These are phyloP conservation scores for Aspergillus pseudoglaucus DNA, from an alignment of 2,329 filamentous ascomycete genomes.

Conservation along the genomic window DNA sequence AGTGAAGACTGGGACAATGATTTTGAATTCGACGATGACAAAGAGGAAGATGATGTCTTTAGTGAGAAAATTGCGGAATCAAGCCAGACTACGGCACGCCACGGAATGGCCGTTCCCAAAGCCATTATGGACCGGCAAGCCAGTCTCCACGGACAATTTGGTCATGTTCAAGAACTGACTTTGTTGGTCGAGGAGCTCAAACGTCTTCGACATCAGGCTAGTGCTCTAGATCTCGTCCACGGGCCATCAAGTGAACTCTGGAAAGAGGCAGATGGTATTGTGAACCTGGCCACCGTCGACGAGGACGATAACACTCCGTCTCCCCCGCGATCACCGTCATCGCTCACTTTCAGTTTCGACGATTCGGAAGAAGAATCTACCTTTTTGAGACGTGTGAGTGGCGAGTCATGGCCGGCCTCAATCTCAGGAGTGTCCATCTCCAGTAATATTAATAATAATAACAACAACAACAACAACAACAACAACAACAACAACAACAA, in stretches of 20 bases:
- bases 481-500: constrained; percentile 18
- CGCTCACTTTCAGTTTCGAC: constrained; percentile 53
- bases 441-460: constrained; percentile 43
- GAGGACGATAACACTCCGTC: constrained; percentile 50
- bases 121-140: constrained; percentile 59
- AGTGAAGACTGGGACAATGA: constrained; percentile 65
- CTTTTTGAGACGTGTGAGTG: constrained; percentile 25
- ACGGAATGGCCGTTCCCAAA: constrained; percentile 48
- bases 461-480: constrained; percentile 44
- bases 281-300: constrained; percentile 59
- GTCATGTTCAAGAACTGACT: constrained; percentile 58
- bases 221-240: constrained; percentile 47
- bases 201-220: constrained; percentile 52
- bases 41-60: constrained; percentile 40
- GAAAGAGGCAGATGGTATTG: constrained; percentile 61
- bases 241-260: constrained; percentile 51
- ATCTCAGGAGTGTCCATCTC: constrained; percentile 21
- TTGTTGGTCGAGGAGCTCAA: constrained; percentile 60
- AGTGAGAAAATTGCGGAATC: constrained; percentile 35
- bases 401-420: constrained; percentile 24
- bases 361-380: constrained; percentile 50
- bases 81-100: constrained; percentile 15
- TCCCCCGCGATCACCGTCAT: constrained; percentile 49
- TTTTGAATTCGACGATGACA: constrained; percentile 56
- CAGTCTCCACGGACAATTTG: constrained; percentile 59